A percentile compares a stretch with the other conserved stretches of the same genome.
These are phyloP conservation scores for Colletotrichum truncatum DNA, from an alignment of 2,329 filamentous ascomycete genomes.

Conservation along the genomic window DNA sequence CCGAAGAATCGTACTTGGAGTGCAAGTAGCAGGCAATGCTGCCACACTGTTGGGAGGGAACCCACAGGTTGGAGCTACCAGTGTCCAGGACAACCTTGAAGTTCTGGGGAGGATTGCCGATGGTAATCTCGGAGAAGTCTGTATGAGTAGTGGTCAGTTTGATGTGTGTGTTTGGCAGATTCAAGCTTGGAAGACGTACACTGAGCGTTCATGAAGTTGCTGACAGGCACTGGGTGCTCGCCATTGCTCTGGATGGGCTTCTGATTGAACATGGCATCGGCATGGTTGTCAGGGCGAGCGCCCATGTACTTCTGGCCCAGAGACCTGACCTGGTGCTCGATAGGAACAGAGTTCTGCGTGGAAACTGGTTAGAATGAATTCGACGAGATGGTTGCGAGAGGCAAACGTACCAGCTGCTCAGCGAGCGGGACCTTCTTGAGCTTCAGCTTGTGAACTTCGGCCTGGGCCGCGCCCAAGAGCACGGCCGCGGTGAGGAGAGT, in stretches of 20 bases:
- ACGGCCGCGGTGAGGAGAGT: slow-evolving; percentile 80
- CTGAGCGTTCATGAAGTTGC: slow-evolving; percentile 98
- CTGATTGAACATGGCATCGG: slow-evolving; percentile 83
- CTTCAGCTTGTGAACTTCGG: slow-evolving; percentile 94
- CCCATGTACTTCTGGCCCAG: slow-evolving; percentile 98
- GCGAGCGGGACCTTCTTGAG: slow-evolving; percentile 94
- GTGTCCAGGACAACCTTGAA: slow-evolving; percentile 99
- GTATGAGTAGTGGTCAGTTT: not conserved
- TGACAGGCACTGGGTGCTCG: slow-evolving; percentile 85
- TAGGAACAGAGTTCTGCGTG: slow-evolving; percentile 75
- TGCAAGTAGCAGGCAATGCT: slow-evolving; percentile 99
- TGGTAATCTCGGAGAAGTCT: slow-evolving; percentile 97
- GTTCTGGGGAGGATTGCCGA: slow-evolving; percentile 89
- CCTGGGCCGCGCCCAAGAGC: slow-evolving; percentile 84
- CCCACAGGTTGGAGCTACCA: slow-evolving; percentile 99
- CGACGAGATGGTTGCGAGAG: not conserved
- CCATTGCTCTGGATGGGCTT: slow-evolving; percentile 71
- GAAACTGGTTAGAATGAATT: slow-evolving; percentile 24
- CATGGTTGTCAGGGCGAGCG: slow-evolving; percentile 73
- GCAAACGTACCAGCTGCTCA: slow-evolving; percentile 83
- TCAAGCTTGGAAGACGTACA: slow-evolving; percentile 71
- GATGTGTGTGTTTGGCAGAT: not conserved
- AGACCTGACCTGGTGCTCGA: slow-evolving; percentile 82
- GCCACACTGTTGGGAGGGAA: slow-evolving; percentile 87
- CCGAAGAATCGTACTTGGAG: slow-evolving; percentile 91